Percentiles rank a stretch among this genome's conserved stretches.
Conservation (phyloP, 345 rosid species). For the Populus simonii region DNA sequence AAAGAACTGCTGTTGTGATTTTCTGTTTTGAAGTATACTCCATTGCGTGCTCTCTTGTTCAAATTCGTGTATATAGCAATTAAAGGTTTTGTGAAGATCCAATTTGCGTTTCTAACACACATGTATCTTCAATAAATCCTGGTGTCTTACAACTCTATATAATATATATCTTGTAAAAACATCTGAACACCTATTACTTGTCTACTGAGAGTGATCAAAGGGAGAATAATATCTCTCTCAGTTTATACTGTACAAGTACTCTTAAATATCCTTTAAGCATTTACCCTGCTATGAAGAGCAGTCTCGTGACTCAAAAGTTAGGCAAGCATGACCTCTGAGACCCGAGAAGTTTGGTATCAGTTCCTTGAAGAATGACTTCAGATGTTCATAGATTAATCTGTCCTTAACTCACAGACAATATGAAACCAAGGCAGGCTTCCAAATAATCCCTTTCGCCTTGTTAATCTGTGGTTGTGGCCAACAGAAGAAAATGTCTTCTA, state of each 20-base stretch:
- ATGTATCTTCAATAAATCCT: not conserved
- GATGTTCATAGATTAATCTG: not conserved
- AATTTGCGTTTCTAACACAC: not conserved
- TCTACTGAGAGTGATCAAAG: not conserved
- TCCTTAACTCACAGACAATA: not conserved
- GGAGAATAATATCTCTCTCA: not conserved
- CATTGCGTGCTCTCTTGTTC: conserved; percentile 26
- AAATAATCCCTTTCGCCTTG: not conserved
- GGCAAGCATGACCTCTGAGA: not conserved
- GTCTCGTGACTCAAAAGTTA: not conserved
- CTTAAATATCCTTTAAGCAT: not conserved
- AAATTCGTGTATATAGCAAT: conserved; percentile 14
- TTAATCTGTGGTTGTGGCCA: too few species aligned
- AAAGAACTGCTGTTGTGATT: conserved; percentile 16
- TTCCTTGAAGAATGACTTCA: not conserved
- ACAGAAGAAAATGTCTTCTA: too few species aligned
- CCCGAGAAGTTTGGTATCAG: not conserved
- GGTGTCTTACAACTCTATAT: not conserved
- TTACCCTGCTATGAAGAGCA: not conserved
- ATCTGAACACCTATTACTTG: not conserved
- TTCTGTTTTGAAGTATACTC: conserved; percentile 4
- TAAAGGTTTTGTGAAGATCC: conserved; percentile 15
- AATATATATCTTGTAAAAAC: not conserved
- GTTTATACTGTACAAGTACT: not conserved
- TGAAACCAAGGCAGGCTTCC: not conserved